Conservation (phyloP, 2,329 filamentous ascomycete genomes). For the Fusarium nelsonii region DNA sequence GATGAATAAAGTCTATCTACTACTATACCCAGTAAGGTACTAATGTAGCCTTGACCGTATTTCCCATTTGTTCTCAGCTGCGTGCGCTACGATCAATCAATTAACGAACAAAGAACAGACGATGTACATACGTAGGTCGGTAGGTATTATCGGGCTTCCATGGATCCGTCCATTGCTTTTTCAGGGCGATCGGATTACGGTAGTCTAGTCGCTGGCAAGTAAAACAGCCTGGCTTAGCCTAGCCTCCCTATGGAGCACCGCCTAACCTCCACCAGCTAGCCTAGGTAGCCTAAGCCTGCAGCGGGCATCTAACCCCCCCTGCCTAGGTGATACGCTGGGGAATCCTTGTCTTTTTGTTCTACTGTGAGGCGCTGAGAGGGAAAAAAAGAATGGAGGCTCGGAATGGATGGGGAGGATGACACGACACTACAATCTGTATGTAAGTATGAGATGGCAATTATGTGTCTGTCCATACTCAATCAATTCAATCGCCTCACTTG, state of each 20-base stretch:
- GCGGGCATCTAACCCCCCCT: neutral
- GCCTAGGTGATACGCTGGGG: constrained; percentile 38
- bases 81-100: too few relatives aligned
- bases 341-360: constrained; percentile 44
- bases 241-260: too few relatives aligned
- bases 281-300: neutral
- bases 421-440: constrained; percentile 32
- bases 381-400: neutral
- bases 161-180: constrained; percentile 1
- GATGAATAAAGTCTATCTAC: neutral
- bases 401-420: constrained; percentile 30
- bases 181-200: constrained; percentile 29
- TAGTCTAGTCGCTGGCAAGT: constrained; percentile 5
- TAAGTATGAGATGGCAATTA: constrained; percentile 18
- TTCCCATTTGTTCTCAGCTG: neutral
- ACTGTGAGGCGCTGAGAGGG: constrained; percentile 34
- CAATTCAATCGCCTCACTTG: constrained; percentile 10
- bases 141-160: neutral
- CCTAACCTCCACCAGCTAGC: neutral
- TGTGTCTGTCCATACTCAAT: neutral
- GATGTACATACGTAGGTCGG: too few relatives aligned
- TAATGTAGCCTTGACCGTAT: too few relatives aligned
- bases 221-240: too few relatives aligned
- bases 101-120: too few relatives aligned
- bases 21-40: too few relatives aligned